These are phyloP conservation scores for Saccharata proteae DNA, from an alignment of 2,329 filamentous ascomycete species.

Conservation along the genomic window DNA sequence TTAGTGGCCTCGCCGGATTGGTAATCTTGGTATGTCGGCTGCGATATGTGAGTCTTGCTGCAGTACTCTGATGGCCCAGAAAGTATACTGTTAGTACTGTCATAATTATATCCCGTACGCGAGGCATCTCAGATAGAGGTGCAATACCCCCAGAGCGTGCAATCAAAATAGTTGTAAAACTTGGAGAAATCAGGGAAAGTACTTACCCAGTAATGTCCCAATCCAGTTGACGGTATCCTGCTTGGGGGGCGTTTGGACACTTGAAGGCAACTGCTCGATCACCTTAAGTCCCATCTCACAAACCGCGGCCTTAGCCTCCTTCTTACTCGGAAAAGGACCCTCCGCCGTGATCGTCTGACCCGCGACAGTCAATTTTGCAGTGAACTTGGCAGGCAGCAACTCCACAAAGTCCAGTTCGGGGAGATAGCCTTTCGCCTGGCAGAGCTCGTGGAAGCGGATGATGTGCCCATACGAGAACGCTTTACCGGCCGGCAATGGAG, in stretches of 20 bases:
- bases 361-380: too few relatives aligned
- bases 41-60: slow-evolving; percentile 12
- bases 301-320: slow-evolving; percentile 30
- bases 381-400: too few relatives aligned
- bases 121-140: too few relatives aligned
- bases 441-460: too few relatives aligned
- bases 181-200: neutral
- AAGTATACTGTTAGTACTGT: neutral
- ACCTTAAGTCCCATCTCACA: slow-evolving; percentile 20
- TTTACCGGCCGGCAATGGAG: too few relatives aligned
- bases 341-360: slow-evolving; percentile 12
- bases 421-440: too few relatives aligned
- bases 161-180: slow-evolving; percentile 3
- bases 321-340: slow-evolving; percentile 25
- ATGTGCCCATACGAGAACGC: too few relatives aligned
- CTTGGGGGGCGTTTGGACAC: too few relatives aligned
- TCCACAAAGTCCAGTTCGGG: too few relatives aligned
- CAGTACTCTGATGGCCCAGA: slow-evolving; percentile 18
- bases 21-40: slow-evolving; percentile 27
- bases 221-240: slow-evolving; percentile 22
- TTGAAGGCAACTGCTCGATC: slow-evolving; percentile 5
- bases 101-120: too few relatives aligned
- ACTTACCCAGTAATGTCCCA: slow-evolving; percentile 24
- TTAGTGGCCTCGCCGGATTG: too few relatives aligned
- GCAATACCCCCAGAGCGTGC: too few relatives aligned